Evolutionary conservation across 345 rosid genomes (phyloP).

Genomic region (Ricinus communis): DNA sequence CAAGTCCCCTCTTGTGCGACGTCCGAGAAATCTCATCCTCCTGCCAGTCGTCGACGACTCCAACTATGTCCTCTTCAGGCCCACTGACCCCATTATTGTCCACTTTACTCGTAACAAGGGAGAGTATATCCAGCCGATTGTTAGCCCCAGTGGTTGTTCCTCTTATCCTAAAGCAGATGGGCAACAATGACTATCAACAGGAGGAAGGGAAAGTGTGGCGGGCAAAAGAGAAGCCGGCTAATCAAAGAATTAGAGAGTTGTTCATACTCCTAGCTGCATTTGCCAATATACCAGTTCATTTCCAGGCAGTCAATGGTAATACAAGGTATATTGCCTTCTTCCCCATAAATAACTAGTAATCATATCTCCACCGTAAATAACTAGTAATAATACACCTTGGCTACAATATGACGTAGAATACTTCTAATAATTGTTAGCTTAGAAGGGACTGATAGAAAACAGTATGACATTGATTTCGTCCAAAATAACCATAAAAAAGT

Average conservation of each 20-base stretch:
- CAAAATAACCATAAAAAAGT: neutral
- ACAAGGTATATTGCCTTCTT: neutral
- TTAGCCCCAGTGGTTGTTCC: slow-evolving; percentile 81
- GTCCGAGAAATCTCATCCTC: slow-evolving; percentile 72
- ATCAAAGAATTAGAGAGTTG: neutral
- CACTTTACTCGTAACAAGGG: slow-evolving; percentile 86
- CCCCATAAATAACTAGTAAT: neutral
- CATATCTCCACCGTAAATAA: neutral
- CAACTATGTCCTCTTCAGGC: slow-evolving; percentile 70
- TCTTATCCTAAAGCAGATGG: slow-evolving; percentile 50
- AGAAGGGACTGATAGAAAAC: neutral
- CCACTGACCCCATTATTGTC: slow-evolving; percentile 51
- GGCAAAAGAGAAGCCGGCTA: neutral
- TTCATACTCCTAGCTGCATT: neutral
- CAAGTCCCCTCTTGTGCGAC: slow-evolving; percentile 85
- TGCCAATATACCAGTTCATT: neutral
- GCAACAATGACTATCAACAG: neutral
- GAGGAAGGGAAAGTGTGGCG: neutral
- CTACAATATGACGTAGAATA: neutral
- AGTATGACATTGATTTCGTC: neutral
- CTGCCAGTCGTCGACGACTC: slow-evolving; percentile 65
- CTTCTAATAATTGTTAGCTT: neutral
- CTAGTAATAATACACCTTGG: neutral
- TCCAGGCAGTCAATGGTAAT: neutral
- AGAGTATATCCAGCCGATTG: slow-evolving; percentile 83